These are phyloP conservation scores for Erythrobasidium hasegawianum DNA, from an alignment of 1,284 basidiomycete genomes.

Conservation along the genomic window DNA sequence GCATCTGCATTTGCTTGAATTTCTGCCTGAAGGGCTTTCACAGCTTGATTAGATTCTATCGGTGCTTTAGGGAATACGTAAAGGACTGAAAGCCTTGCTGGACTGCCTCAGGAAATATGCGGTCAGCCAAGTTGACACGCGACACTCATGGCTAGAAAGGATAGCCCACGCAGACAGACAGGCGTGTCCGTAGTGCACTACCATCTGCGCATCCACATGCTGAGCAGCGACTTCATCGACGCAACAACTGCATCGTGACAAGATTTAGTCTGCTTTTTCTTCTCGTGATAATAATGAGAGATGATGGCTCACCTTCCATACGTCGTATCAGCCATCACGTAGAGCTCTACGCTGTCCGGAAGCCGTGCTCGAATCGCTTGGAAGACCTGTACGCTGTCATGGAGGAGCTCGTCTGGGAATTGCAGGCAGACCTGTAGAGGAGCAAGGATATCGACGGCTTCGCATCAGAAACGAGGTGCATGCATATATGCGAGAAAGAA, in stretches of 20 bases:
- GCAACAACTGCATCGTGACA: conserved; percentile 66
- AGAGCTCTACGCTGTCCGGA: conserved; percentile 61
- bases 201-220: conserved; percentile 84
- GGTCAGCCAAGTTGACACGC: too few relatives aligned
- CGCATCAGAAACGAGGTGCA: too few relatives aligned
- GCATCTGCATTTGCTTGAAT: conserved; percentile 35
- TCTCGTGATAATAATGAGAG: too few relatives aligned
- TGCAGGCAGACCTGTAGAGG: conserved; percentile 90
- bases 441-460: too few relatives aligned
- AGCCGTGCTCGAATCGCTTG: conserved; percentile 61
- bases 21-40: conserved; percentile 52
- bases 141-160: too few relatives aligned
- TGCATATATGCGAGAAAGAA: too few relatives aligned
- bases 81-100: conserved; percentile 73
- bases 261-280: conserved; percentile 12
- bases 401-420: conserved; percentile 90
- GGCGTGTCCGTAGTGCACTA: conserved; percentile 95
- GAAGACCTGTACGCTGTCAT: conserved; percentile 83
- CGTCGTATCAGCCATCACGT: conserved; percentile 92
- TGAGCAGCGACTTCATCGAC: conserved; percentile 94
- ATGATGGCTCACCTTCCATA: conserved; percentile 93
- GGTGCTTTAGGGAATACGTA: conserved; percentile 73
- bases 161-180: conserved; percentile 79
- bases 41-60: conserved; percentile 58
- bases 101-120: conserved; percentile 55